These are phyloP conservation scores for Suhomyces kunorum DNA, from an alignment of 1,139 yeast genomes.

Conservation along the genomic window DNA sequence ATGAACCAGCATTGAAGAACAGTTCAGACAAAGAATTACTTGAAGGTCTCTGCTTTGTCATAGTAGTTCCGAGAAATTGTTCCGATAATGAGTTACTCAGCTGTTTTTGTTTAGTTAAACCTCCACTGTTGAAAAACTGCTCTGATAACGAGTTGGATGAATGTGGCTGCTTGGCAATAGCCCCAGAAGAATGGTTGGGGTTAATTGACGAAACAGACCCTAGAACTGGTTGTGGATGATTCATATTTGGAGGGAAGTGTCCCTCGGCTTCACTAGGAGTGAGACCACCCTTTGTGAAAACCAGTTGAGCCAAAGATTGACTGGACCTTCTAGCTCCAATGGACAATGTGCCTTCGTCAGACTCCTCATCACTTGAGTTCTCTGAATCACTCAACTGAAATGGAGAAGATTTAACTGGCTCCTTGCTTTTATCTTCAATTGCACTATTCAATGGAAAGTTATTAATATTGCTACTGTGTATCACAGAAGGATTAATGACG, in stretches of 20 bases:
- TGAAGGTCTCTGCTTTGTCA: slow-evolving; percentile 41
- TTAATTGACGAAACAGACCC: slow-evolving; percentile 33
- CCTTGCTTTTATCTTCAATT: not conserved
- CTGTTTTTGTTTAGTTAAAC: slow-evolving; percentile 35
- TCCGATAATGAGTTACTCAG: slow-evolving; percentile 43
- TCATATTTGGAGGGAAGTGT: slow-evolving; percentile 25
- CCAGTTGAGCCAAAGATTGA: slow-evolving; percentile 50
- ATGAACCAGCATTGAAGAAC: slow-evolving; percentile 7
- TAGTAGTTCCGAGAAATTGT: slow-evolving; percentile 35
- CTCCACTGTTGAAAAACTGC: slow-evolving; percentile 27
- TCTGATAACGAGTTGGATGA: slow-evolving; percentile 43
- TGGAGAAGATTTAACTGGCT: slow-evolving; percentile 9
- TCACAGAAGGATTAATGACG: slow-evolving; percentile 25
- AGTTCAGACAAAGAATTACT: slow-evolving; percentile 29
- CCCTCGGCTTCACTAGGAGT: slow-evolving; percentile 20
- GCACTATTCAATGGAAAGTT: slow-evolving; percentile 8
- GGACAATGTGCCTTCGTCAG: slow-evolving; percentile 39
- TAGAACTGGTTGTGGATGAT: slow-evolving; percentile 28
- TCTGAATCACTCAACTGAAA: slow-evolving; percentile 18
- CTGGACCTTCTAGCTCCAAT: slow-evolving; percentile 45
- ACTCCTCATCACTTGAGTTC: slow-evolving; percentile 21
- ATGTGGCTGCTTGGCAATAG: slow-evolving; percentile 44
- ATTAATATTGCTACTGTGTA: slow-evolving; percentile 18
- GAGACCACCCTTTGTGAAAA: slow-evolving; percentile 32
- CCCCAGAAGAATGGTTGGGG: slow-evolving; percentile 37